Conservation (phyloP, 768 basidiomycete genomes). For the Erythrobasidium yunnanense region DNA sequence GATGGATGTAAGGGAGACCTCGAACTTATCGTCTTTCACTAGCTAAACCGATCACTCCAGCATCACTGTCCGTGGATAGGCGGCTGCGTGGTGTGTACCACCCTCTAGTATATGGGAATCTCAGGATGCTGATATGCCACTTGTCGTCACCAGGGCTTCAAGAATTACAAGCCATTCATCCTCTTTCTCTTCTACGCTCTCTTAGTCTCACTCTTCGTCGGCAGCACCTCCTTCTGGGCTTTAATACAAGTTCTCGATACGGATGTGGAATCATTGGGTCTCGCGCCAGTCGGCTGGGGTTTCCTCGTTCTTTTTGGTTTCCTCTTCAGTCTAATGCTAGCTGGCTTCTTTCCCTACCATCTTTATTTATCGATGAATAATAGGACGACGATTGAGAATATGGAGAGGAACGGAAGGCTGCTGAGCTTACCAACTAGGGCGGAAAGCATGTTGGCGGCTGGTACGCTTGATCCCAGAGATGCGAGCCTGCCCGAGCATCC, state of each 20-base stretch:
- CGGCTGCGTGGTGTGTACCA: constrained; percentile 3
- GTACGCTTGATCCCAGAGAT: neutral
- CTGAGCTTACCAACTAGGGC: constrained; percentile 6
- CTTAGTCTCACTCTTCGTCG: neutral
- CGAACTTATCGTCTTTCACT: neutral
- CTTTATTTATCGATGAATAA: constrained; percentile 21
- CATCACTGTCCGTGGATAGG: constrained; percentile 28
- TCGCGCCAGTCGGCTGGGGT: constrained; percentile 16
- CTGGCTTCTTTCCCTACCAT: constrained; percentile 23
- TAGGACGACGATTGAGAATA: constrained; percentile 22
- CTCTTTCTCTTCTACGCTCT: constrained; percentile 24
- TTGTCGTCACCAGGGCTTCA: neutral
- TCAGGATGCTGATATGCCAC: neutral
- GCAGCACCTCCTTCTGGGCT: constrained; percentile 1
- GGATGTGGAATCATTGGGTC: constrained; percentile 16
- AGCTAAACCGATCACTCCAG: neutral
- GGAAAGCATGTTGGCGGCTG: constrained; percentile 8
- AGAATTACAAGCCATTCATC: constrained; percentile 26
- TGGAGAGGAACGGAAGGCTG: constrained; percentile 20
- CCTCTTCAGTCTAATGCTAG: constrained; percentile 17
- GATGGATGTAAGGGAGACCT: neutral
- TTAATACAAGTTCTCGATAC: constrained; percentile 20
- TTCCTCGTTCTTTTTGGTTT: constrained; percentile 25
- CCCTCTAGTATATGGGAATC: neutral
- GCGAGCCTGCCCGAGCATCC: constrained; percentile 15